Conservation (phyloP, 345 rosid genomes). For the Mercurialis annua region DNA sequence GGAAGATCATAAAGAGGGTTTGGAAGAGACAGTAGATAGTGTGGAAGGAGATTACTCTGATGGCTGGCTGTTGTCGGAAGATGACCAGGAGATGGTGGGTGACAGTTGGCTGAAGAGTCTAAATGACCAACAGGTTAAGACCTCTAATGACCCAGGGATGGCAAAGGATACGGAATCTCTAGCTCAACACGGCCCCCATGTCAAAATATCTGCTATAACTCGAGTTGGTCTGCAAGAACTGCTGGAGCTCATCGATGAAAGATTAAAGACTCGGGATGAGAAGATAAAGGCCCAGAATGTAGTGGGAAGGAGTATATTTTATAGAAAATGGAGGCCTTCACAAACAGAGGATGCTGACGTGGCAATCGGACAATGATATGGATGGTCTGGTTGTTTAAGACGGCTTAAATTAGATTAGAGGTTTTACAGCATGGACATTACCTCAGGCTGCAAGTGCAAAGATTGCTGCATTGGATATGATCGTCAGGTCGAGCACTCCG, state of each 20-base stretch:
- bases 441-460: neutral
- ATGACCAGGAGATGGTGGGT: conserved; percentile 29
- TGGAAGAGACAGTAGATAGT: conserved; percentile 17
- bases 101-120: conserved; percentile 30
- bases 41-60: conserved; percentile 33
- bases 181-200: conserved; percentile 41
- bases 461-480: neutral
- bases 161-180: conserved; percentile 22
- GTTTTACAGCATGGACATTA: neutral
- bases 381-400: too few relatives aligned
- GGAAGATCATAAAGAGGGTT: conserved; percentile 1
- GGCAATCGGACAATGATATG: conserved; percentile 9
- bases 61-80: conserved; percentile 47
- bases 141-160: conserved; percentile 3
- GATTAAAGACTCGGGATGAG: conserved; percentile 42
- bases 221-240: conserved; percentile 78
- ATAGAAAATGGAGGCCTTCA: conserved; percentile 77
- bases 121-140: conserved; percentile 25
- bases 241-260: conserved; percentile 53
- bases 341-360: conserved; percentile 24
- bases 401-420: neutral
- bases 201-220: conserved; percentile 64
- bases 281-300: conserved; percentile 32
- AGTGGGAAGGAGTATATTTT: conserved; percentile 37
- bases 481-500: neutral